Conservation (phyloP, 768 basidiomycete species). For the Trametes villosa region DNA sequence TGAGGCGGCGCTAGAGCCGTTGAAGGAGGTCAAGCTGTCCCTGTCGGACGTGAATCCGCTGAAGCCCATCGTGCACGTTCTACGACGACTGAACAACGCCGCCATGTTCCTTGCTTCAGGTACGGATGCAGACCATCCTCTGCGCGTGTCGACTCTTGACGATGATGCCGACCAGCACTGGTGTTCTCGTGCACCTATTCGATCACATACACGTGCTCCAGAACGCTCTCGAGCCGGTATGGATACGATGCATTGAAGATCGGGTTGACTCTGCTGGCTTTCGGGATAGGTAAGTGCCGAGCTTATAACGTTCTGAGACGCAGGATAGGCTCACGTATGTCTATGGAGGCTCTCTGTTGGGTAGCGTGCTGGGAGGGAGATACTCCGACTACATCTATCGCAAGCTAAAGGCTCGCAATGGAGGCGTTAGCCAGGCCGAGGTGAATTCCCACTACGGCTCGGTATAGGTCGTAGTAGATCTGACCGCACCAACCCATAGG, state of each 20-base stretch:
- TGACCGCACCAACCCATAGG: conserved; percentile 47
- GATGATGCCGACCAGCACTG: conserved; percentile 59
- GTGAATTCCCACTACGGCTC: conserved; percentile 39
- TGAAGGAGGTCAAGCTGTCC: conserved; percentile 50
- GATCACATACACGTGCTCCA: conserved; percentile 73
- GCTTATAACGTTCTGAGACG: background rate
- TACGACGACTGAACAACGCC: conserved; percentile 69
- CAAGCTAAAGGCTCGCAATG: conserved; percentile 47
- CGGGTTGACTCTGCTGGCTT: conserved; percentile 77
- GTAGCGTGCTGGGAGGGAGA: conserved; percentile 60
- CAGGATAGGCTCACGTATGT: background rate
- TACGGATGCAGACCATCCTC: conserved; percentile 33
- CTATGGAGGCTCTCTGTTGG: conserved; percentile 48
- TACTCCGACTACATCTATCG: conserved; percentile 57
- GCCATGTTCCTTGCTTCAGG: conserved; percentile 68
- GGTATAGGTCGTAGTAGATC: too few relatives aligned
- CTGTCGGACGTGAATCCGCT: conserved; percentile 78
- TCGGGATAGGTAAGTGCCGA: conserved; percentile 69
- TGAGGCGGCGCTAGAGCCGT: background rate
- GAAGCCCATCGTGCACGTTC: conserved; percentile 59
- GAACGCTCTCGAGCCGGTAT: conserved; percentile 68
- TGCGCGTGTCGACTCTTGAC: too few relatives aligned
- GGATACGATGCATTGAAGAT: conserved; percentile 68
- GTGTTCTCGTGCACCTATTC: conserved; percentile 73
- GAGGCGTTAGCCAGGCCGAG: conserved; percentile 65